Base-by-base conservation (phyloP, 371 early-diverging fungal species). In the Mucor sp. region DNA sequence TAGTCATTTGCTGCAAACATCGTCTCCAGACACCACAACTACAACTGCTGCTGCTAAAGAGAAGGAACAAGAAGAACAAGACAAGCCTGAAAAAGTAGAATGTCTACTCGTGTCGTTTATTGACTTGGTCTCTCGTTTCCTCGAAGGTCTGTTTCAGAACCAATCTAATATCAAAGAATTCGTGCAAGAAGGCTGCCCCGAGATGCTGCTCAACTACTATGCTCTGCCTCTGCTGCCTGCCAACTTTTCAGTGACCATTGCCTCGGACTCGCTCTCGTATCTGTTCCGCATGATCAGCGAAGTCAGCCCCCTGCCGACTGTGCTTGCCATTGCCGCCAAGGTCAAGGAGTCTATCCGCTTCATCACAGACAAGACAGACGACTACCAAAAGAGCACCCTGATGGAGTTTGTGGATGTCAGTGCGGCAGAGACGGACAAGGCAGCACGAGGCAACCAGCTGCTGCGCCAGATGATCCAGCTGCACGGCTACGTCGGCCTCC, bases 91-190 rank as follows among this genome's bases (percentile, higher is more conserved):
- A 19, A 84, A 84, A 59, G 81, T 85, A 32, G 92, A 70, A n/a
- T 78, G 74, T 37, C 25, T 83, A 21, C 23, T 74, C 17, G 74
- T 78, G 0, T 65, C 77, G 4, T 75, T 74, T 35, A 82, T 82
- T 62, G 78, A 84, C 63, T 62, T 84, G 27, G 77, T 81, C 9
- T 68, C 81, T n/a, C 56, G 84, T 85, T 95, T 95, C 66, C 75
- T 95, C 25, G 95, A 95, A 66, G 95, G 95, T 4, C 74, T 95
- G 19, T 94, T 97, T 72, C 93, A 94, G 65, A 94, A 90, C 66
- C 77, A 83, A 30, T 63, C 85, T 14, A 94, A 93, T 67, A 85
- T 87, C 37, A 83, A 86, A 30, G 93, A 93, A 19, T 93, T 95
- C 70, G 78, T 93, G 43, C 83, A 87, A 61, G 79, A 83, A 21